Percentiles rank a stretch among this genome's conserved stretches.
These are phyloP conservation scores for Cercophora samala DNA, from an alignment of 495 filamentous ascomycete genomes.

Conservation along the genomic window DNA sequence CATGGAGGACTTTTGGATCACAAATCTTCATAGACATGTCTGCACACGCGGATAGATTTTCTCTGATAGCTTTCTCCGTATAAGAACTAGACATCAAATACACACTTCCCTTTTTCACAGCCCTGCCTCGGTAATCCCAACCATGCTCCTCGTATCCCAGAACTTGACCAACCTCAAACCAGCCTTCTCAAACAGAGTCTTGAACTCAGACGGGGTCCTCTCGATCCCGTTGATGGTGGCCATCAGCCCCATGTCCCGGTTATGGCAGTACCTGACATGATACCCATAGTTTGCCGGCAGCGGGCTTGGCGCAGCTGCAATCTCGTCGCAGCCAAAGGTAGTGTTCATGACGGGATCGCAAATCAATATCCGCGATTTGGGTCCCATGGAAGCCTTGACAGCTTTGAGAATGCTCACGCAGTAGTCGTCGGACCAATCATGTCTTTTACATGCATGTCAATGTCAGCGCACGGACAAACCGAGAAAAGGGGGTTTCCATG, in stretches of 20 bases:
- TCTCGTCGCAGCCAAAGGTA: neutral
- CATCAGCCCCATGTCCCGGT: neutral
- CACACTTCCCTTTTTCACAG: no score
- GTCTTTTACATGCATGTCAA: no score
- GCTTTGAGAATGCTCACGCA: neutral
- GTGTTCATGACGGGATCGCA: constrained; percentile 1
- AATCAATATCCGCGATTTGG: neutral
- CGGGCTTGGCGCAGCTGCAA: neutral
- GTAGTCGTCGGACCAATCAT: neutral
- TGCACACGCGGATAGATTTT: no score
- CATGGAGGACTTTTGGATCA: no score
- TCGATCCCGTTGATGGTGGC: neutral
- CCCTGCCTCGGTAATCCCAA: neutral
- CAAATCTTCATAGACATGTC: no score
- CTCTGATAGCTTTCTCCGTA: no score
- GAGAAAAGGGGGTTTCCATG: no score
- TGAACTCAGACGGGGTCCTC: neutral
- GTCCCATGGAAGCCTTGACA: neutral
- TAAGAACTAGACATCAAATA: no score
- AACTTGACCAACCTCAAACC: neutral
- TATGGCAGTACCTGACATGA: neutral
- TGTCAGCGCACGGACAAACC: no score
- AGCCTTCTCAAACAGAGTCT: neutral
- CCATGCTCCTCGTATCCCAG: neutral
- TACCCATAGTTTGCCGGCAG: neutral